Evolutionary conservation across 768 basidiomycete species (phyloP).

Genomic region (Russula dissimulans): DNA sequence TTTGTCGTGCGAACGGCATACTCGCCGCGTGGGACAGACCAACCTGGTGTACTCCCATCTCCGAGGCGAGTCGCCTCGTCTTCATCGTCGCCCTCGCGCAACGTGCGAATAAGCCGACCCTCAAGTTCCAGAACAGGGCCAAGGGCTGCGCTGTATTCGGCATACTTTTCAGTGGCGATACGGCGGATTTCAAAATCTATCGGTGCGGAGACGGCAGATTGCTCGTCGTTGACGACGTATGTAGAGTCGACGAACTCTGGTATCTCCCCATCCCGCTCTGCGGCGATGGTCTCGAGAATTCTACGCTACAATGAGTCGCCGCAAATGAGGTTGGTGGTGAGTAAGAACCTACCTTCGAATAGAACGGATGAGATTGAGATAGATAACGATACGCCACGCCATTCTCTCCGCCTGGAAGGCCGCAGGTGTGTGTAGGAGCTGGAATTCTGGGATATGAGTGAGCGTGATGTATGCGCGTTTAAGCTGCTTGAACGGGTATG

Average conservation of each 20-base stretch:
- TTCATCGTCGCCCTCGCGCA: conserved; percentile 64
- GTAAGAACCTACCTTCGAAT: conserved; percentile 48
- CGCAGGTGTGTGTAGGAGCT: conserved; percentile 67
- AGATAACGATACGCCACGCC: conserved; percentile 83
- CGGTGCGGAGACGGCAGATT: conserved; percentile 21
- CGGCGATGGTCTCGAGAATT: conserved; percentile 65
- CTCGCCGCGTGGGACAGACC: conserved; percentile 34
- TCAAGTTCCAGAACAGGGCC: conserved; percentile 66
- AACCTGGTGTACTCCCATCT: conserved; percentile 27
- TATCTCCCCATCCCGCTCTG: conserved; percentile 49
- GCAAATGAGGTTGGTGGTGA: conserved; percentile 1
- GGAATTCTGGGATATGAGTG: conserved; percentile 53
- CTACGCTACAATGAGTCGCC: conserved; percentile 28
- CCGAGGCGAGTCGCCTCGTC: conserved; percentile 52
- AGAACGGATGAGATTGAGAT: conserved; percentile 79
- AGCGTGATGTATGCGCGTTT: background rate
- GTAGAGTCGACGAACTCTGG: conserved; percentile 42
- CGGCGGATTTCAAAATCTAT: conserved; percentile 33
- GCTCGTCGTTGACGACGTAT: conserved; percentile 40
- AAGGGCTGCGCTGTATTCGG: conserved; percentile 49
- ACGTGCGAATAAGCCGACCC: conserved; percentile 53
- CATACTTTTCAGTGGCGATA: conserved; percentile 31
- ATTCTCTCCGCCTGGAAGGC: conserved; percentile 73
- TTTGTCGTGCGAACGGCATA: conserved; percentile 50
- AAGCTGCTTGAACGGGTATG: background rate